Base-by-base conservation (phyloP, 2,329 filamentous ascomycete genomes). In the Ambrosiella beaveri region DNA sequence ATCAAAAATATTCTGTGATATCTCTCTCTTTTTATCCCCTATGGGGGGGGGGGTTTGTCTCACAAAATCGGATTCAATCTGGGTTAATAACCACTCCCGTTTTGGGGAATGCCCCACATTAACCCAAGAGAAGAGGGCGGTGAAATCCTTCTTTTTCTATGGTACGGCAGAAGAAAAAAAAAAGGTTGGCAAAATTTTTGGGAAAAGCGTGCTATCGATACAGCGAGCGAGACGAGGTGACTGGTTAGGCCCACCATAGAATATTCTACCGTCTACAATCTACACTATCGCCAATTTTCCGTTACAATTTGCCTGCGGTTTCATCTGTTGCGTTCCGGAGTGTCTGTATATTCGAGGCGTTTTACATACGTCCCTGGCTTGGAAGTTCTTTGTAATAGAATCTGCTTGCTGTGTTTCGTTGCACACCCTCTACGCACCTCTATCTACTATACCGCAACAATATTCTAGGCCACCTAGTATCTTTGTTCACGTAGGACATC, bases 101-200 rank as follows among this genome's bases (percentile, higher is more conserved):
- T 47, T 47, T 47, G 19, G 44, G 44, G 44, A 47, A 47, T 47
- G 45, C 45, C 17, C 17, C 47, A 11, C 27, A 15, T 51, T 27
- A 51, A 36, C 9, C 47, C 47, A 11, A 15, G 7, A 51, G 8
- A 7, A 19, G 9, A 51, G 3, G 47, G 19, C 47, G 47, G 47
- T 51, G 17, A 51, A 36, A 47, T 47, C 44, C 44, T 47, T 47
- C 19, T 13, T 17, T n/a, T 47, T 3, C 11, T n/a, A 51, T 40
- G 9, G 49, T 5, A 44, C 40, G 58, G 58, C 52, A 58, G 57
- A 62, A 58, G 58, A 62, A 27, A 54, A 61, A 61, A 47, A 60
- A 61, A 60, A 56, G 53, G 38, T 56, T 35, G 17, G 52, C 57
- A 58, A 52, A 57, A 57, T 45, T 60, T 60, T 57, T 55, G 54